Conservation (phyloP, 176 grass and related monocot species). For the Zoysia pacifica region DNA sequence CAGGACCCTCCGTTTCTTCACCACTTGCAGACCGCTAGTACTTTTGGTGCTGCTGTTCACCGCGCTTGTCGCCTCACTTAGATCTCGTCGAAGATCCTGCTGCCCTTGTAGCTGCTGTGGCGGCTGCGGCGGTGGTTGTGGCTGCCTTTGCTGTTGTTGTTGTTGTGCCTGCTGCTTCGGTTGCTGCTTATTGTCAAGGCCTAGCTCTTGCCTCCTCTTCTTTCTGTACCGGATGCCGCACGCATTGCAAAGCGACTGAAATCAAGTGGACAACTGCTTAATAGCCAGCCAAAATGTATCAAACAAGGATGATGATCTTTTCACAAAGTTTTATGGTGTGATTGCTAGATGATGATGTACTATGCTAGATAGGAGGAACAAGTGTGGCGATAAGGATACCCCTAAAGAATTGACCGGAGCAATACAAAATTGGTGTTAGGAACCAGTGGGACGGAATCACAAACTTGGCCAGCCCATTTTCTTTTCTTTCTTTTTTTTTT, state of each 20-base stretch:
- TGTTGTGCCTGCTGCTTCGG: background rate
- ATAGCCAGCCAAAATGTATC: background rate
- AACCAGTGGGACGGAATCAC: background rate
- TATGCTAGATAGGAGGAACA: conserved; percentile 3
- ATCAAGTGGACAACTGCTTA: background rate
- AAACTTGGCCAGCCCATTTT: background rate
- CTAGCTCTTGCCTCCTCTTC: conserved; percentile 67
- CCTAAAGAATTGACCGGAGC: conserved; percentile 21
- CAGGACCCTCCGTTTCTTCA: conserved; percentile 68
- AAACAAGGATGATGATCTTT: background rate
- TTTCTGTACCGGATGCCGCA: conserved; percentile 97
- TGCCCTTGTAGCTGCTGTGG: background rate
- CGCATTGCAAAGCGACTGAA: conserved; percentile 86
- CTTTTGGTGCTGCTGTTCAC: conserved; percentile 18
- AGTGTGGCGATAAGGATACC: conserved; percentile 34
- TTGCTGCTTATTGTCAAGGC: conserved; percentile 40
- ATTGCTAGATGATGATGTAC: background rate
- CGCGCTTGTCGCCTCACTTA: conserved; percentile 18
- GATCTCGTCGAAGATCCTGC: background rate
- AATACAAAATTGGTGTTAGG: conserved; percentile 41
- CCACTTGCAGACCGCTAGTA: conserved; percentile 45
- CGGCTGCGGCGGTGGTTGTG: background rate
- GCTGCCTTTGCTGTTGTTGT: background rate
- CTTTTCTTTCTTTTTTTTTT: background rate
- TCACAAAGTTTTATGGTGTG: background rate